phyloP scores from a whole-genome alignment of 2,329 filamentous ascomycete species.

The Chrysosporium keratinophilum region DNA sequence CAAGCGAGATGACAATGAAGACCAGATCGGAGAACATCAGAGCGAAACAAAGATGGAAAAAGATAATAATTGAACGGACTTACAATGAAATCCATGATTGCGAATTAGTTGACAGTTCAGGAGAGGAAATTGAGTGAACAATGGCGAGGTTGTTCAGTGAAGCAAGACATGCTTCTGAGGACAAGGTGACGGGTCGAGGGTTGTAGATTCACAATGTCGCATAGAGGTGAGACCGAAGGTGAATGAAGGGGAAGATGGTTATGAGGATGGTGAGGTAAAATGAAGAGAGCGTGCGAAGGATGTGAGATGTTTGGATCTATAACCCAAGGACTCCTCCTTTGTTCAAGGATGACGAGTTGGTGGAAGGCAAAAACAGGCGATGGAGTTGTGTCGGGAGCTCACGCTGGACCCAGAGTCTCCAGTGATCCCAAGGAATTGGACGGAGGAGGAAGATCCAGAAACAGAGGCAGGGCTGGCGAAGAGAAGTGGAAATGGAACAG shows the following conservation, averaged over 20 bases:
- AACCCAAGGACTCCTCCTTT: background rate
- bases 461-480: background rate
- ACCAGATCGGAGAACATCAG: constrained; percentile 5
- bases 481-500: constrained; percentile 4
- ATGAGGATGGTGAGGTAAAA: background rate
- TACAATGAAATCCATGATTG: constrained; percentile 38
- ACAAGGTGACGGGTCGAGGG: background rate
- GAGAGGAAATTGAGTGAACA: constrained; percentile 3
- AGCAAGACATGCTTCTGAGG: constrained; percentile 8
- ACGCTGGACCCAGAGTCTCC: background rate
- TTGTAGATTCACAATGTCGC: background rate
- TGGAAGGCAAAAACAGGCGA: background rate
- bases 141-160: constrained; percentile 4
- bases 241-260: background rate
- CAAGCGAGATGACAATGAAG: background rate
- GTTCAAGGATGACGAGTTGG: background rate
- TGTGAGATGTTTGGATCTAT: background rate
- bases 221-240: background rate
- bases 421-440: too few species aligned
- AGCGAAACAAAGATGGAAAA: constrained; percentile 1
- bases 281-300: background rate
- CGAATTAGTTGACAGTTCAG: background rate
- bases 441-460: background rate
- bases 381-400: background rate
- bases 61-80: constrained; percentile 19